Percentiles rank a stretch among this genome's conserved stretches.
phyloP scores from a whole-genome alignment of 148 eudicot genomes.

The Camellia sinensis region DNA sequence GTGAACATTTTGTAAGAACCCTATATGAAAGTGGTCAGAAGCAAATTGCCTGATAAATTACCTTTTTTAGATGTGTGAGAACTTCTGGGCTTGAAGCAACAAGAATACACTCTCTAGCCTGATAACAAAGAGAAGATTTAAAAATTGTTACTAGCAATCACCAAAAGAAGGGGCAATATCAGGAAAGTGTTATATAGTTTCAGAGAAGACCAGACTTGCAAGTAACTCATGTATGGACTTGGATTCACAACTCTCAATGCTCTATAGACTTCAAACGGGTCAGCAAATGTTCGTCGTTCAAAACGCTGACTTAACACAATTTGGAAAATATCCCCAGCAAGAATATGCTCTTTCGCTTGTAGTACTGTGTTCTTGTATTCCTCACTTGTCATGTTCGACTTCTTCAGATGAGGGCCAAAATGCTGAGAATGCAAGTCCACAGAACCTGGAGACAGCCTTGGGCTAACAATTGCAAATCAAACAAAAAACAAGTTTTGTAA shows the following conservation, averaged over 20 bases:
- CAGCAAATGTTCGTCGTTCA: conserved; percentile 61
- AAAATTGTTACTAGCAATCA: background rate
- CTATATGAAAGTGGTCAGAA: background rate
- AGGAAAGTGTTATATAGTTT: conserved; percentile 2
- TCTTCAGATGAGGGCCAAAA: conserved; percentile 28
- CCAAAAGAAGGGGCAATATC: background rate
- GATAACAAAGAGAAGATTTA: conserved; percentile 11
- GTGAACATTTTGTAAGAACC: background rate
- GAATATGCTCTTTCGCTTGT: conserved; percentile 56
- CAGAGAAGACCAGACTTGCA: conserved; percentile 33
- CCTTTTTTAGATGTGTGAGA: conserved; percentile 46
- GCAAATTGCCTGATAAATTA: conserved; percentile 5
- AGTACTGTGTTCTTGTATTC: conserved; percentile 42
- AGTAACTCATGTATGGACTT: conserved; percentile 57
- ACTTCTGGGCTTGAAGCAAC: conserved; percentile 63
- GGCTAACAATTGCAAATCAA: conserved; percentile 29
- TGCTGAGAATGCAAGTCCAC: conserved; percentile 28
- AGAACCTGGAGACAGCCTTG: conserved; percentile 43
- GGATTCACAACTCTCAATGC: conserved; percentile 60
- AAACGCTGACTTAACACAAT: conserved; percentile 59
- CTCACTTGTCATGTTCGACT: conserved; percentile 44
- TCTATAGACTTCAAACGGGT: conserved; percentile 59
- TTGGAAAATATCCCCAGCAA: conserved; percentile 56
- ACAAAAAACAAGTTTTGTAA: background rate
- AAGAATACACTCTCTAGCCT: conserved; percentile 54